Base-by-base conservation (phyloP, 257 asterid species). In the Forsythia viridissima region DNA sequence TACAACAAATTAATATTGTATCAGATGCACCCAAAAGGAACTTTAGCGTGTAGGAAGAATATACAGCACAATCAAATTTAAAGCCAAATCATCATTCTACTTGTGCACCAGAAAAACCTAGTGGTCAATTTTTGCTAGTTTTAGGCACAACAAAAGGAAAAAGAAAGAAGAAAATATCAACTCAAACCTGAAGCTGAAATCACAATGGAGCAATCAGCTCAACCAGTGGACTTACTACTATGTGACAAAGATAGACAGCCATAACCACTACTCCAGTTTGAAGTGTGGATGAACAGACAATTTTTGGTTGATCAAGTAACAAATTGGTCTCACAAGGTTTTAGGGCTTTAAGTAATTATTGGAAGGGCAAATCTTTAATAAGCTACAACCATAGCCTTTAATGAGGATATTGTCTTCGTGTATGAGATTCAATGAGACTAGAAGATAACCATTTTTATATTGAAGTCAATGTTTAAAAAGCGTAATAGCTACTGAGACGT, bases 41-140 rank as follows among this genome's bases (percentile, higher is more conserved):
- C 11, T 37, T 43, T 43, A n/a, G 24, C 11, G 36, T 13, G 72
- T 40, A 57, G 59, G 34, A 65, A 73, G 13, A 57, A 51, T 57
- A 30, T 16, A 74, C 74, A 75, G 18, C 67, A 74, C 15, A 70
- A 65, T 77, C n/a, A 48, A 30, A 59, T 59, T 8, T 15, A 38
- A 73, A 30, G 36, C 67, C 55, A 72, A 69, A 70, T 30, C 21
- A 38, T 16, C 52, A 44, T 69, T 70, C 76, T 12, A 70, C 40
- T 43, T 69, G 67, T 59, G 12, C 36, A 59, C 30, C 4, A 59
- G 69, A 61, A 20, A 63, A 63, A 59, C 67, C n/a, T 63, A 63
- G 70, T 63, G 39, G 40, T 63, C 70, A 63, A 24, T 30, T 63
- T 21, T 63, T 24, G 70, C 36, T 10, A 24, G 39, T 63, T 59